phyloP scores from a whole-genome alignment of 345 rosid species.

The Psidium friedrichsthalianum region DNA sequence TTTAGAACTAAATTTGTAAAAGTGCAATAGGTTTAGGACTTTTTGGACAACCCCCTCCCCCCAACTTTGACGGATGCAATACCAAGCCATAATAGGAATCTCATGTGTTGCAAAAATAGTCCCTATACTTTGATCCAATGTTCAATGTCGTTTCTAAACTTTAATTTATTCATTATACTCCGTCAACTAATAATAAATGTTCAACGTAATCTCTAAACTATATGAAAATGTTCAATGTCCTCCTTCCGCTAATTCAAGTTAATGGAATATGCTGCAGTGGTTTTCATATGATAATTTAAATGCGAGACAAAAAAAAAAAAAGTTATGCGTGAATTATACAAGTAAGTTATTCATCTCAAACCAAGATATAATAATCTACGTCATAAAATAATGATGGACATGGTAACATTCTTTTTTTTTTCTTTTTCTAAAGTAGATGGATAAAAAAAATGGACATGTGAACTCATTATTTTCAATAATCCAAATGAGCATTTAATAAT shows the following conservation, averaged over 20 bases:
- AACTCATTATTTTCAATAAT: too few species aligned
- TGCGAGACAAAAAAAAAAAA: neutral
- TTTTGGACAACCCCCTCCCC: too few species aligned
- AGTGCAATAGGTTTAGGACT: too few species aligned
- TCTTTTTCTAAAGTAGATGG: neutral
- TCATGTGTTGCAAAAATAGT: too few species aligned
- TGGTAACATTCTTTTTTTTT: neutral
- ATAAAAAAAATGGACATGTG: too few species aligned
- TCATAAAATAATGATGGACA: neutral
- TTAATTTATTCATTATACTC: neutral
- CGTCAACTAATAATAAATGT: neutral
- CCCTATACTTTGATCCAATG: too few species aligned
- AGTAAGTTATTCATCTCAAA: neutral
- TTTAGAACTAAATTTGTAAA: too few species aligned
- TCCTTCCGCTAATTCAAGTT: neutral
- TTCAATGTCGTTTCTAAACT: neutral
- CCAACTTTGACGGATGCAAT: too few species aligned
- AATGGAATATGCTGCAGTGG: neutral
- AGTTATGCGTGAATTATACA: neutral
- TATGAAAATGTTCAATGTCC: neutral
- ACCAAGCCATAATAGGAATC: too few species aligned
- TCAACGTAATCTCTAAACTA: neutral
- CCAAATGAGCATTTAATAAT: too few species aligned
- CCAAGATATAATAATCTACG: neutral
- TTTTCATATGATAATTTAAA: neutral